phyloP scores from a whole-genome alignment of 1,139 yeast genomes.

The Suhomyces anneliseae region DNA sequence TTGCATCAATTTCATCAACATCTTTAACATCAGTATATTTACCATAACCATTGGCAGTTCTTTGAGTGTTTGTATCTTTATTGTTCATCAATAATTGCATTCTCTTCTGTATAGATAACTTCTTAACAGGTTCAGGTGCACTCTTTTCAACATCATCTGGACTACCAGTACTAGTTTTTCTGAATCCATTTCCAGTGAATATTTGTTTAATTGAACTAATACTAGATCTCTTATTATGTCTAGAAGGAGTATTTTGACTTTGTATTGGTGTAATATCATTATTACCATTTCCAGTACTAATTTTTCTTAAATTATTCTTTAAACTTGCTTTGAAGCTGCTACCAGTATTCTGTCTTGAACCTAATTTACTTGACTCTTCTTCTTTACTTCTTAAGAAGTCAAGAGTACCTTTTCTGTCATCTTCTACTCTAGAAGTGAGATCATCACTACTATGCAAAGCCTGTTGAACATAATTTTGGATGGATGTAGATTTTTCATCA shows the following conservation, averaged over 20 bases:
- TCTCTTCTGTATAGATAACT: constrained; percentile 62
- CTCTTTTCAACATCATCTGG: not conserved
- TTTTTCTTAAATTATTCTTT: constrained; percentile 37
- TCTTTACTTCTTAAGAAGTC: constrained; percentile 61
- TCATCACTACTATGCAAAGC: constrained; percentile 31
- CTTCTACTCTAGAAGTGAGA: constrained; percentile 2
- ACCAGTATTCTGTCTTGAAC: constrained; percentile 37
- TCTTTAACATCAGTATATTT: constrained; percentile 56
- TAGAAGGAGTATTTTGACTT: constrained; percentile 6
- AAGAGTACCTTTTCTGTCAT: constrained; percentile 26
- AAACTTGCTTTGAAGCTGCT: constrained; percentile 44
- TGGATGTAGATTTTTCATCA: constrained; percentile 24
- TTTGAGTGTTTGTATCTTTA: constrained; percentile 46
- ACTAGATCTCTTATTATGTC: constrained; percentile 36
- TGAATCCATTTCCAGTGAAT: constrained; percentile 39
- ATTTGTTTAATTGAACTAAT: constrained; percentile 44
- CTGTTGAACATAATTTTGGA: constrained; percentile 37
- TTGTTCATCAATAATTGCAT: constrained; percentile 57
- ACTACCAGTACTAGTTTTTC: constrained; percentile 16
- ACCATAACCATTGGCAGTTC: constrained; percentile 78
- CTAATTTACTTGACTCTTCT: constrained; percentile 21
- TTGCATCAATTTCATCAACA: constrained; percentile 41
- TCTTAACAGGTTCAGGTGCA: constrained; percentile 17
- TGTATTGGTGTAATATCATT: constrained; percentile 25
- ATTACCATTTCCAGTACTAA: constrained; percentile 40